Base-by-base conservation (phyloP, 345 rosid species). In the Moringa oleifera region DNA sequence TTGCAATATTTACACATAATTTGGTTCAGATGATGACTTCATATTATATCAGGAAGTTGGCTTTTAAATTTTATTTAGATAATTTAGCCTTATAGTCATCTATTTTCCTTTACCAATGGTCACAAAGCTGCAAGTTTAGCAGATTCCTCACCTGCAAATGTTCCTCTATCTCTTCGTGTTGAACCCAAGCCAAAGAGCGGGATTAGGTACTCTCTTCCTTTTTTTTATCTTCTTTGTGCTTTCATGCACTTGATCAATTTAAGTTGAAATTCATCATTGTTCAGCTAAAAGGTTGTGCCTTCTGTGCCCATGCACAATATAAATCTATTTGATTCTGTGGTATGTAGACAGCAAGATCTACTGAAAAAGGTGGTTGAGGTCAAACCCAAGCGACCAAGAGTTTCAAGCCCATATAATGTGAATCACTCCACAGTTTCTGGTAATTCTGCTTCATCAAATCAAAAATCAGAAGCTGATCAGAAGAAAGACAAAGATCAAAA, bases 131-230 rank as follows among this genome's bases (percentile, higher is more conserved):
- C 99, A 61, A 90, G 76, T 63, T 73, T 83, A 75, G 97, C 90
- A 17, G 99, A 94, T 86, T 83, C 96, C 18, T 73, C 96, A 41
- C 91, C 95, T 28, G 86, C 93, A 70, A 66, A 91, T 19, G 80
- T 86, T 76, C 93, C 96, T 33, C 77, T 90, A 78, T 62, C 97
- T 10, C 95, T 90, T 52, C 96, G 97, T 47, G 95, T 90, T 47
- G 99, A 94, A 67, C 99, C 97, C 49, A 94, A 94, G 76, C 83
- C 96, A 50, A 94, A 86, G 82, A 88, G 97, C 66, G 91, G 97
- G 59, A 94, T 90, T 60, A 90, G 97, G 96, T 90, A 69, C 24
- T 45, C 65, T 20, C 17, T 52, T 46, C 12, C 11, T 33, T 33
- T 11, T n/a, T n/a, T n/a, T n/a, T n/a, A n/a, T n/a, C n/a, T n/a